Conservation (phyloP, 2,329 filamentous ascomycete genomes). For the Phyllosticta paracitricarpa region DNA sequence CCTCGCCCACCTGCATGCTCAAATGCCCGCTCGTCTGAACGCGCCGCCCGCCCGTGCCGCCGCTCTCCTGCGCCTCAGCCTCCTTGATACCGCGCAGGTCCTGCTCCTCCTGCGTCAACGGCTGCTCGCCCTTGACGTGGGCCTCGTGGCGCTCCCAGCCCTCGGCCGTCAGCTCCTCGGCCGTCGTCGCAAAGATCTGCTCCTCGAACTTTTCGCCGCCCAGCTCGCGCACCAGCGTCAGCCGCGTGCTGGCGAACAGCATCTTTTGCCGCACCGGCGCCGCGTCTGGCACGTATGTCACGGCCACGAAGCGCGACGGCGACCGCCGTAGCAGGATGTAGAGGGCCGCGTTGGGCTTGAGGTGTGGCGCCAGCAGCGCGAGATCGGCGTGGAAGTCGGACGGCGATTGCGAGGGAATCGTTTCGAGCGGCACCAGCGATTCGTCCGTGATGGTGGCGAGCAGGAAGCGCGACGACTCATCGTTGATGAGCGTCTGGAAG, state of each 20-base stretch:
- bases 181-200: conserved; percentile 60
- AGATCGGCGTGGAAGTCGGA: conserved; percentile 57
- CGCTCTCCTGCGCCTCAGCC: conserved; percentile 63
- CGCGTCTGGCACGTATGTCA: conserved; percentile 70
- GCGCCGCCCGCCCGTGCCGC: conserved; percentile 49
- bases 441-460: conserved; percentile 62
- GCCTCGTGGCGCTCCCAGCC: conserved; percentile 66
- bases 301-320: conserved; percentile 42
- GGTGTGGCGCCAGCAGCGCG: conserved; percentile 48
- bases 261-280: conserved; percentile 79
- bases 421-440: conserved; percentile 51
- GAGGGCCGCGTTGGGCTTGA: conserved; percentile 56
- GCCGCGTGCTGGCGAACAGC: conserved; percentile 68
- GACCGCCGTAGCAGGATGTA: conserved; percentile 66
- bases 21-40: conserved; percentile 22
- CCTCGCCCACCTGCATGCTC: conserved; percentile 47
- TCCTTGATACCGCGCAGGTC: conserved; percentile 60
- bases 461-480: conserved; percentile 55
- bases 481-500: conserved; percentile 60
- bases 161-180: conserved; percentile 56
- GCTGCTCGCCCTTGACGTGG: conserved; percentile 52
- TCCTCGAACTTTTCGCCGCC: conserved; percentile 71
- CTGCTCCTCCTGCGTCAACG: conserved; percentile 70
- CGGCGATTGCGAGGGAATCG: conserved; percentile 38
- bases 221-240: conserved; percentile 66